Evolutionary conservation across 768 basidiomycete genomes (phyloP), one percentile per base, ranked within the genome.

Genomic region (Suillus brevipes): DNA sequence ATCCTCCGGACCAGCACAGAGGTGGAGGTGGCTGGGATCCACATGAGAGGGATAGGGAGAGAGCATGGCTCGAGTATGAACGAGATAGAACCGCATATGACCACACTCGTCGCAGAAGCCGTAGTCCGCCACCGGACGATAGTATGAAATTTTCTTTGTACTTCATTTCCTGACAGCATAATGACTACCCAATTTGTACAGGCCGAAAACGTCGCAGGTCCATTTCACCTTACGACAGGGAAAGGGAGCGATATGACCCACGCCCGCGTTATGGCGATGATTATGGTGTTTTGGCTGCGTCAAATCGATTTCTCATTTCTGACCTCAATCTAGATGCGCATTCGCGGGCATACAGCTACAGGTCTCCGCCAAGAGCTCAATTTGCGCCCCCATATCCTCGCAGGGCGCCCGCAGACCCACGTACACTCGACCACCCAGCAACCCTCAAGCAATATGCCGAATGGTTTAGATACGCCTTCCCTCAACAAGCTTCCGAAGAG

Each of bases 371-470:
- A 61, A 87, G 89, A 53, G 78, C 84, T n/a, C 87, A 86, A 66
- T 80, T 75, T 31, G 68, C 74, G n/a, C 57, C 65, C 61, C 78
- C 58, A 61, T 85, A 83, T 73, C 77, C 77, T 74, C 82, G 91
- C 62, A 84, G 89, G 37, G 80, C 87, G 2, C 92, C 91, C 12
- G 86, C 86, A 16, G 91, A 94, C 71, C 93, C 93, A 13, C 89
- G 91, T 70, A 87, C 87, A 3, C 87, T 92, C 68, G 92, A 93
- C 68, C 92, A 89, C 71, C 90, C 92, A 40, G 91, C 90, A 6
- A 84, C 88, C 1, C 74, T 94, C 74, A 92, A 93, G 77, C 90
- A 93, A 70, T 94, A 88, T 68, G 91, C 91, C 2, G 92, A 94
- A 69, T 94, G 93, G 93, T 94, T 93, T 76, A 86, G 93, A 42